Conservation (phyloP, 768 basidiomycete genomes). For the Termitomyces sp. region DNA sequence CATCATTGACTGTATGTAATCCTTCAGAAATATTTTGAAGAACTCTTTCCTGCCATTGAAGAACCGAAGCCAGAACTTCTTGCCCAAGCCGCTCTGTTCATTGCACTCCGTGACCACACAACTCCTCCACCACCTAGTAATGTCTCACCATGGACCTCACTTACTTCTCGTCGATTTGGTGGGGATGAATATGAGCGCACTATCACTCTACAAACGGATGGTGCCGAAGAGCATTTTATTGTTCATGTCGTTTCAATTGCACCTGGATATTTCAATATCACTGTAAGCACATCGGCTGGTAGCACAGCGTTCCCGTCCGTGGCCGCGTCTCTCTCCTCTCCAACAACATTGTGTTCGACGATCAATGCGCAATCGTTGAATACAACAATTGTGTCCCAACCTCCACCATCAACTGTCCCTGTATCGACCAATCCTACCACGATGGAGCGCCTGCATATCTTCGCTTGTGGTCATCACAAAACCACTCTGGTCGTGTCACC, state of each 20-base stretch:
- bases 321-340: constrained; percentile 51
- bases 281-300: constrained; percentile 33
- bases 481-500: constrained; percentile 65
- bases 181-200: constrained; percentile 65
- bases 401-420: constrained; percentile 48
- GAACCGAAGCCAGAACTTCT: constrained; percentile 61
- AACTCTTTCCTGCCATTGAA: constrained; percentile 70
- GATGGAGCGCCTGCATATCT: constrained; percentile 77
- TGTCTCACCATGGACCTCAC: constrained; percentile 63
- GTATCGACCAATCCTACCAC: constrained; percentile 52
- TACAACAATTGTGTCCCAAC: constrained; percentile 77
- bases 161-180: constrained; percentile 76
- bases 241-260: constrained; percentile 36
- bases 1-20: background rate
- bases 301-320: constrained; percentile 45
- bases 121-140: constrained; percentile 18
- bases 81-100: constrained; percentile 78
- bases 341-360: constrained; percentile 51
- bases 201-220: constrained; percentile 60
- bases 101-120: constrained; percentile 62
- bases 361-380: constrained; percentile 46
- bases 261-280: constrained; percentile 51
- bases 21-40: constrained; percentile 72
- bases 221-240: constrained; percentile 35
- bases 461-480: constrained; percentile 56